Conservation (phyloP, 2,329 filamentous ascomycete genomes). For the Tolypocladium tropicale region DNA sequence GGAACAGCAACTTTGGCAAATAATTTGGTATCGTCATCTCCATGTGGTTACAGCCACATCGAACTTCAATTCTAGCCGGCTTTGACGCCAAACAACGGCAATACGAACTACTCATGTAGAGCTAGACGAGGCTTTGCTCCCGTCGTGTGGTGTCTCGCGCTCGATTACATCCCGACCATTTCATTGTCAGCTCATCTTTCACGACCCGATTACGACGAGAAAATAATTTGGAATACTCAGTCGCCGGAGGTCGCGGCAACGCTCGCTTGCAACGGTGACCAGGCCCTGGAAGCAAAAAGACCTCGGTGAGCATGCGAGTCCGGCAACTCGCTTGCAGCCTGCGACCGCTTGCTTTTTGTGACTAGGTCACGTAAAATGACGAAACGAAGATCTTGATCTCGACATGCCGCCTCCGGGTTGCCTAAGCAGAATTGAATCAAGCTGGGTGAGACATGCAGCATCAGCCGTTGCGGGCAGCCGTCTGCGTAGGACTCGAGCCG, state of each 20-base stretch:
- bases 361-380: neutral
- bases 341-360: conserved; percentile 1
- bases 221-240: neutral
- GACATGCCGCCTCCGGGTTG: neutral
- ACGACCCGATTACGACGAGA: too few relatives aligned
- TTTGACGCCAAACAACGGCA: too few relatives aligned
- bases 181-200: too few relatives aligned
- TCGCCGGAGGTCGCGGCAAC: neutral
- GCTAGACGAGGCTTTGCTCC: too few relatives aligned
- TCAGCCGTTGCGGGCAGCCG: neutral
- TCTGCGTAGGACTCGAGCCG: neutral
- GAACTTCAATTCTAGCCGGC: too few relatives aligned
- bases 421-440: neutral
- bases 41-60: too few relatives aligned
- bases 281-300: neutral
- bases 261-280: neutral
- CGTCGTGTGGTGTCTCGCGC: too few relatives aligned
- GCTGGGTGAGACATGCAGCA: neutral
- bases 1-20: neutral
- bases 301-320: neutral
- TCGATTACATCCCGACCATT: too few relatives aligned
- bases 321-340: neutral
- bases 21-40: neutral
- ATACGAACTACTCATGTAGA: too few relatives aligned
- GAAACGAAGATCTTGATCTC: neutral